A percentile compares a stretch with the other conserved stretches of the same genome.
These are phyloP conservation scores for Ophiognomonia clavigignenti-juglandacearum DNA, from an alignment of 2,329 filamentous ascomycete genomes.

Conservation along the genomic window DNA sequence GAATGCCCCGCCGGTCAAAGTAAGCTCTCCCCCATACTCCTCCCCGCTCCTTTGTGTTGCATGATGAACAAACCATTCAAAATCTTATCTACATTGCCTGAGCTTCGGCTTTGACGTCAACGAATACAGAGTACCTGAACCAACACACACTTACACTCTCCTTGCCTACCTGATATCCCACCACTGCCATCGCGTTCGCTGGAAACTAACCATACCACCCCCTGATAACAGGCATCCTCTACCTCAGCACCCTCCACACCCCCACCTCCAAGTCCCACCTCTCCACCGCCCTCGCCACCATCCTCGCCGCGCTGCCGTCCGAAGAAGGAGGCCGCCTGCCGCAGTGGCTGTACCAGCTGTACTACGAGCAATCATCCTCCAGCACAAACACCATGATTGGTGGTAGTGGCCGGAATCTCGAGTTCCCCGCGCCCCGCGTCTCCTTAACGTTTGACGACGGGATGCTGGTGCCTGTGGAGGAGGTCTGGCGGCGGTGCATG, in stretches of 20 bases:
- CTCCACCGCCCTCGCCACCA: slow-evolving; percentile 33
- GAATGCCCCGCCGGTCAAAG: slow-evolving; percentile 86
- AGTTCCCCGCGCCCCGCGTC: slow-evolving; percentile 54
- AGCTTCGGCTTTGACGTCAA: slow-evolving; percentile 78
- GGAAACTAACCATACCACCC: no score
- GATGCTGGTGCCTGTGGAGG: slow-evolving; percentile 60
- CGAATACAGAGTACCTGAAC: slow-evolving; percentile 38
- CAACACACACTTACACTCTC: slow-evolving; percentile 60
- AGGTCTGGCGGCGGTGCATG: slow-evolving; percentile 64
- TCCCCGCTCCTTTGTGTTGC: slow-evolving; percentile 33
- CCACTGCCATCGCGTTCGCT: background rate
- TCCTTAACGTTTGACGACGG: slow-evolving; percentile 72
- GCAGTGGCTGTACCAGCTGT: slow-evolving; percentile 44
- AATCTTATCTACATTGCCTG: slow-evolving; percentile 99
- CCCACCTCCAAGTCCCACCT: slow-evolving; percentile 32
- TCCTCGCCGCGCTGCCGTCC: slow-evolving; percentile 30
- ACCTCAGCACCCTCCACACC: slow-evolving; percentile 35
- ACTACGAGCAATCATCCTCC: slow-evolving; percentile 45
- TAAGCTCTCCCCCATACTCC: slow-evolving; percentile 52
- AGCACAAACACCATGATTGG: slow-evolving; percentile 8
- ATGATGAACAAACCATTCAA: slow-evolving; percentile 69
- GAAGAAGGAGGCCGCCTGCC: slow-evolving; percentile 23
- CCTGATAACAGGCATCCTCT: slow-evolving; percentile 29
- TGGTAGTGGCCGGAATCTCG: slow-evolving; percentile 40
- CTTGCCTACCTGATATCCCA: slow-evolving; percentile 16